Base-by-base conservation (phyloP, 2,329 filamentous ascomycete genomes). In the Aspergillus alliaceus region DNA sequence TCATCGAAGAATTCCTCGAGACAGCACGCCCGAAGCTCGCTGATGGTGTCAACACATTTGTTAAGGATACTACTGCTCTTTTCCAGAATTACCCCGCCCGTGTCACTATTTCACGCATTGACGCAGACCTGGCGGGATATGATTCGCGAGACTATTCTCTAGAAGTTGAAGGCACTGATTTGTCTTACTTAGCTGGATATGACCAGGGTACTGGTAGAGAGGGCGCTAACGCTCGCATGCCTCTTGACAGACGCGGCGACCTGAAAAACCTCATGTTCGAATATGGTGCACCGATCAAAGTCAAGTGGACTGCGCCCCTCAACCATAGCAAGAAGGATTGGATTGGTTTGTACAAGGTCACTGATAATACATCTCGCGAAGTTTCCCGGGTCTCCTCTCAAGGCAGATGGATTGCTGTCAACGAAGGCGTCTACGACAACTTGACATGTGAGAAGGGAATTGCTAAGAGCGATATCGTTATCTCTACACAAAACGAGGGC, bases 301-400 rank as follows among this genome's bases (percentile, higher is more conserved):
- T 98, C 61, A 90, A 86, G 66, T 99, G 95, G 95, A 90, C 86
- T 27, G 95, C 93, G 0, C 93, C 95, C 0, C 81, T 86, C 35
- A 90, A 92, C 63, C 95, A 98, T 75, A 88, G 87, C 77, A 92
- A 90, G 72, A 90, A 89, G 67, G 95, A 99, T 74, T 99, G 95
- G 95, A 87, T 99, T 53, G 93, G 93, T 4, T 82, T 99, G 6
- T 99, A 98, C 79, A 92, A 93, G 85, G 91, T 99, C 2, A 92
- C 91, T 3, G 93, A 98, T 75, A 99, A 97, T 70, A 85, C 87
- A 6, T 95, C 90, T 7, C 86, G 93, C 39, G 90, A 96, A 37
- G 80, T 88, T 14, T 96, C 95, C 2, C 87, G 90, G 52, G 86
- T 97, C 9, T 86, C 91, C 4, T 96, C 91, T 1, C 86, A 93